Conservation (phyloP, 768 basidiomycete species). For the Bullera alba region DNA sequence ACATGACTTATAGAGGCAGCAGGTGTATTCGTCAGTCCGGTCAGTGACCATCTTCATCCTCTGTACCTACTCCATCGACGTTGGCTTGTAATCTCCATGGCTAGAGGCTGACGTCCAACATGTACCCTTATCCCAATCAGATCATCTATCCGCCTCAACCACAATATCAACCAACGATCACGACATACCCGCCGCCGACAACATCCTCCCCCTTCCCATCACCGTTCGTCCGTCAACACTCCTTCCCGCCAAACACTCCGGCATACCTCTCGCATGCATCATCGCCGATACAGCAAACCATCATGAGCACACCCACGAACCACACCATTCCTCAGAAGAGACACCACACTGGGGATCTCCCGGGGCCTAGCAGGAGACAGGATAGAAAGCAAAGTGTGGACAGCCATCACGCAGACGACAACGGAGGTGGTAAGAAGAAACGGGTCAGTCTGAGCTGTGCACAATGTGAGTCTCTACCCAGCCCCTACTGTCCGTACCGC, state of each 20-base stretch:
- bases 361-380: neutral
- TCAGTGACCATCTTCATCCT: too few species aligned
- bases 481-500: neutral
- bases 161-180: too few species aligned
- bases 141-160: too few species aligned
- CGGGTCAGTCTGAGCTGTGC: constrained; percentile 39
- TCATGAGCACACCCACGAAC: neutral
- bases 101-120: too few species aligned
- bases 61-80: too few species aligned
- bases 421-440: constrained; percentile 27
- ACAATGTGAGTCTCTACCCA: constrained; percentile 22
- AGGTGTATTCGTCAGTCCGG: too few species aligned
- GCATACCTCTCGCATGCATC: constrained; percentile 6
- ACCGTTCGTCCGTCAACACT: too few species aligned
- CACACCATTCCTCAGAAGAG: constrained; percentile 8
- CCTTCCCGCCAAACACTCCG: neutral
- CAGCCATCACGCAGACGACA: neutral
- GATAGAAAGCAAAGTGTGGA: constrained; percentile 22
- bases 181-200: too few species aligned
- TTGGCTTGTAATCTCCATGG: too few species aligned
- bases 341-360: constrained; percentile 3
- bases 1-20: too few species aligned
- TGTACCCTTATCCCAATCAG: too few species aligned
- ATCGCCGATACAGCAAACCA: constrained; percentile 8
- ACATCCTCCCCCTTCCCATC: too few species aligned